Percentiles rank a stretch among this genome's conserved stretches.
These are phyloP conservation scores for Colletotrichum tofieldiae DNA, from an alignment of 2,329 filamentous ascomycete species.

Conservation along the genomic window DNA sequence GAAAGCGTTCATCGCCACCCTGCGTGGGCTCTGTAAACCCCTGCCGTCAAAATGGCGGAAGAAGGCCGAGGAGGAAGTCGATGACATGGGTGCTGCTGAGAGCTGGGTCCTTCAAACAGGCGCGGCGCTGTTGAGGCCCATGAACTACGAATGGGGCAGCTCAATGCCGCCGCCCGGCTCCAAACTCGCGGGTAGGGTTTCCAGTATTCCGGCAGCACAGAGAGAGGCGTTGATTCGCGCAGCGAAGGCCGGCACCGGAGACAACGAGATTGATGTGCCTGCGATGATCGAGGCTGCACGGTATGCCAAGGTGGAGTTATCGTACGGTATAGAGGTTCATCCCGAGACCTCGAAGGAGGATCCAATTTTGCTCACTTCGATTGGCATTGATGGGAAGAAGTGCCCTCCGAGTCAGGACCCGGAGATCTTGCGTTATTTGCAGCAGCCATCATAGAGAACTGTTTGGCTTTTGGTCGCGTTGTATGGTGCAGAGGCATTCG, in stretches of 20 bases:
- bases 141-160: constrained; percentile 47
- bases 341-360: constrained; percentile 58
- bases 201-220: constrained; percentile 46
- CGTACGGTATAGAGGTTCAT: constrained; percentile 55
- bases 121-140: constrained; percentile 44
- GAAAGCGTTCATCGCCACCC: constrained; percentile 48
- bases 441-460: neutral
- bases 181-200: constrained; percentile 39
- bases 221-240: constrained; percentile 43
- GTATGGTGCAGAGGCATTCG: neutral
- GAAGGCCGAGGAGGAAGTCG: constrained; percentile 39
- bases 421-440: constrained; percentile 47
- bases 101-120: constrained; percentile 47
- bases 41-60: constrained; percentile 43
- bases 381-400: constrained; percentile 46
- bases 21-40: constrained; percentile 40
- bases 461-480: neutral
- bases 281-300: constrained; percentile 38
- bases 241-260: constrained; percentile 24
- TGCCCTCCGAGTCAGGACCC: constrained; percentile 60
- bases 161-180: constrained; percentile 33
- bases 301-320: constrained; percentile 30
- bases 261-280: constrained; percentile 42
- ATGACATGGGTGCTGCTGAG: constrained; percentile 40
- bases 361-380: constrained; percentile 52